A percentile compares a stretch with the other conserved stretches of the same genome.
phyloP scores from a whole-genome alignment of 495 filamentous ascomycete genomes.

The Daldinia concentrica region DNA sequence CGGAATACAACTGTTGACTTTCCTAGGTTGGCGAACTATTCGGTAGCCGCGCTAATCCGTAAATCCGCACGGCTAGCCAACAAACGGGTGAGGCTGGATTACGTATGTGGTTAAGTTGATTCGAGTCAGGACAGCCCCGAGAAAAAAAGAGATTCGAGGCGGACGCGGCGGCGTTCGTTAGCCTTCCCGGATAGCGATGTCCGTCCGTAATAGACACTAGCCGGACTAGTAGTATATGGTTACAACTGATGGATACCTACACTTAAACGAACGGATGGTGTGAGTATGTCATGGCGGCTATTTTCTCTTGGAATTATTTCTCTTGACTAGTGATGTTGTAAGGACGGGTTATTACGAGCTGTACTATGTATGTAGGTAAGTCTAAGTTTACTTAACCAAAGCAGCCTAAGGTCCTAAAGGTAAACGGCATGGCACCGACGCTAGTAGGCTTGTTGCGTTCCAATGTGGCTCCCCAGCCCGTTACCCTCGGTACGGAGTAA shows the following conservation, averaged over 20 bases:
- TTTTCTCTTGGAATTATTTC: constrained; percentile 12
- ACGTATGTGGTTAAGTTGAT: background rate
- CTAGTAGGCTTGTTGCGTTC: constrained; percentile 33
- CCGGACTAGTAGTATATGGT: background rate
- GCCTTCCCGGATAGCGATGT: constrained; percentile 16
- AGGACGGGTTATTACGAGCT: background rate
- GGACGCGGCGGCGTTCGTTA: constrained; percentile 25
- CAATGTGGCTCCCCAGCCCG: constrained; percentile 15
- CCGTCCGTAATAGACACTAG: background rate
- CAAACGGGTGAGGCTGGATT: constrained; percentile 2
- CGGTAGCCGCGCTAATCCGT: constrained; percentile 17
- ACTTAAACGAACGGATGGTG: background rate
- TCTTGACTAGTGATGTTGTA: constrained; percentile 1
- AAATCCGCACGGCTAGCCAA: constrained; percentile 8
- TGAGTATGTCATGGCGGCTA: constrained; percentile 3
- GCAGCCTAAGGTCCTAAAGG: constrained; percentile 7
- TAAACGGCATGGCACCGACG: constrained; percentile 34
- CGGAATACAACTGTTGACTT: constrained; percentile 26
- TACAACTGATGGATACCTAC: background rate
- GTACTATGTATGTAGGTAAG: too few species aligned
- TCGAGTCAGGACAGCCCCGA: constrained; percentile 18
- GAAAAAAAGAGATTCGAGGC: constrained; percentile 11
- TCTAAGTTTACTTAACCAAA: constrained; percentile 8
- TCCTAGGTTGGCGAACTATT: constrained; percentile 35
- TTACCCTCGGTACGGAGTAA: constrained; percentile 31